Conservation (phyloP, 2,329 filamentous ascomycete species). For the Xylariaceae sp. region DNA sequence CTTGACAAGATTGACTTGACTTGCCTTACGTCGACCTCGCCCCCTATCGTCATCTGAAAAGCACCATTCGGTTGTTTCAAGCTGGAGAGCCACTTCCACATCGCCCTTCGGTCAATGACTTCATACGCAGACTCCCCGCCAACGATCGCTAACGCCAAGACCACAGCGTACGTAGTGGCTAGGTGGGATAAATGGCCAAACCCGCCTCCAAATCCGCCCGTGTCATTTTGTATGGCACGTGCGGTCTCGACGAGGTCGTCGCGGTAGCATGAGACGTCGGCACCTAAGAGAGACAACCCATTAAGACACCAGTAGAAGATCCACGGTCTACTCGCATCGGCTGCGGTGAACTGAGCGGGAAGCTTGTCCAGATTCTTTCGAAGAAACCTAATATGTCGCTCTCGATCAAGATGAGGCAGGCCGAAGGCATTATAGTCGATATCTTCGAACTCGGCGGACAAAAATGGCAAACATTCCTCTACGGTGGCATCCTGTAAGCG, state of each 20-base stretch:
- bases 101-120: constrained; percentile 75
- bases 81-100: constrained; percentile 89
- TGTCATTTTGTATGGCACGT: constrained; percentile 76
- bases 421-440: constrained; percentile 68
- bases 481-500: constrained; percentile 69
- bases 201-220: constrained; percentile 91
- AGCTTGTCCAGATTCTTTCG: constrained; percentile 61
- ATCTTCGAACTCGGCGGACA: constrained; percentile 56
- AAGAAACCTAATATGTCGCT: constrained; percentile 64
- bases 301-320: constrained; percentile 90
- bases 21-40: constrained; percentile 90
- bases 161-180: constrained; percentile 82
- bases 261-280: constrained; percentile 70
- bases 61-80: constrained; percentile 87
- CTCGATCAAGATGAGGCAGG: constrained; percentile 72
- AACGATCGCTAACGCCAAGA: constrained; percentile 78
- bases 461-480: constrained; percentile 67
- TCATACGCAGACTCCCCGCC: constrained; percentile 74
- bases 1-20: constrained; percentile 37
- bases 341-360: constrained; percentile 69
- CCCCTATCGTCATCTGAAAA: constrained; percentile 84
- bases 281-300: constrained; percentile 73
- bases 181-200: constrained; percentile 88
- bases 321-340: constrained; percentile 92
- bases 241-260: constrained; percentile 75